Evolutionary conservation across 805 yeast genomes (phyloP).

Genomic region (Pichia heedii): DNA sequence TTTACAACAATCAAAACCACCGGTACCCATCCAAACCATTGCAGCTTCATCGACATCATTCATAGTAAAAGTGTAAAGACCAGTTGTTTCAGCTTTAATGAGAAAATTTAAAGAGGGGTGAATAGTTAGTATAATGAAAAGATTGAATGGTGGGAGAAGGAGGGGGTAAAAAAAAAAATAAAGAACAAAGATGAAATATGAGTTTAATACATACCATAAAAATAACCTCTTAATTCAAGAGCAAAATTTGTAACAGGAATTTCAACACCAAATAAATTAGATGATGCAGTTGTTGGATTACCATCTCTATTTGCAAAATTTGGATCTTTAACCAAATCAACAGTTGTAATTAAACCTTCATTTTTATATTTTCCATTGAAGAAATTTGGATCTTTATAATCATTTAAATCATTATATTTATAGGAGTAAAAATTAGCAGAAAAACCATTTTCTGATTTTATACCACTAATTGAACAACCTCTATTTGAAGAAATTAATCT

Average conservation of each 20-base stretch:
- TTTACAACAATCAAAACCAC: conserved; percentile 29
- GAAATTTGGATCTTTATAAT: conserved; percentile 6
- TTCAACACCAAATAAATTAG: conserved; percentile 5
- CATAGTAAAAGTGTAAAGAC: conserved; percentile 21
- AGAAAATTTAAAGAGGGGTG: neutral
- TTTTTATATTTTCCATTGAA: conserved; percentile 3
- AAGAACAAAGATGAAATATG: conserved; percentile 13
- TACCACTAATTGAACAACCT: conserved; percentile 4
- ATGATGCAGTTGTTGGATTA: neutral
- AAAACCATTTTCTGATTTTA: conserved; percentile 6
- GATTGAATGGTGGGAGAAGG: neutral
- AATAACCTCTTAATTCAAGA: conserved; percentile 14
- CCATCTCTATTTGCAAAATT: neutral
- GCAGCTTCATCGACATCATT: conserved; percentile 25
- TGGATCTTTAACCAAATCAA: conserved; percentile 5
- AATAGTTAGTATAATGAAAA: conserved; percentile 1
- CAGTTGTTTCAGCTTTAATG: conserved; percentile 21
- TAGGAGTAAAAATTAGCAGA: conserved; percentile 6
- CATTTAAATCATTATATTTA: neutral
- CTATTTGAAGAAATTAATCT: neutral
- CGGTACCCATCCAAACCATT: conserved; percentile 26
- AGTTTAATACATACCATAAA: conserved; percentile 7
- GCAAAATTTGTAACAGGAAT: conserved; percentile 9
- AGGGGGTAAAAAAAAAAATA: neutral
- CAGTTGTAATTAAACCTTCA: conserved; percentile 2